Base-by-base conservation (phyloP, 2,329 filamentous ascomycete species). In the Penicillium rolfsii region DNA sequence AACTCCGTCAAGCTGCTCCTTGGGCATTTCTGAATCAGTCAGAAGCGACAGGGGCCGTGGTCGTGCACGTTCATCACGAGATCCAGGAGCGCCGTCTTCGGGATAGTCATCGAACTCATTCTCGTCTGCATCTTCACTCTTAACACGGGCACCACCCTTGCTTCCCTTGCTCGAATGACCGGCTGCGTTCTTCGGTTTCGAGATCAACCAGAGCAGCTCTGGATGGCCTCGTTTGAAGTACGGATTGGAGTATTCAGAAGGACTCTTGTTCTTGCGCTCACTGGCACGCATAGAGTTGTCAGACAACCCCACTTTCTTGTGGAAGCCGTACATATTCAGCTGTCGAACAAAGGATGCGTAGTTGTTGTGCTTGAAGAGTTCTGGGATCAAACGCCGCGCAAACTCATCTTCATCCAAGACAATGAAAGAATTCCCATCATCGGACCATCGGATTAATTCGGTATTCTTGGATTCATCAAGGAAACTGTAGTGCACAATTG, bases 261-360 rank as follows among this genome's bases (percentile, higher is more conserved):
- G 95, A 60, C 93, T 97, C 80, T 99, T 99, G 74, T 94, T 94
- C 76, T 97, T 97, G 63, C 93, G 89, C 79, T 98, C 95, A 74
- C 93, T 97, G 5, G 96, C 93, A 67, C 95, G 91, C 90, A 99
- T 96, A 0, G 93, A 97, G 74, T 97, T 97, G 77, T 99, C 95
- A 4, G 93, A 97, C 19, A 99, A 84, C 4, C 91, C 91, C 4
- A 95, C 91, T 45, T 91, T 89, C 71, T 87, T 87, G 70, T 87
- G 85, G 60, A 87, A 87, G 2, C 85, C 84, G 68, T 87, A 87
- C 84, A 87, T 87, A 65, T 87, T 87, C 60, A 91, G 78, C 67
- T 91, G 89, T 28, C 89, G 85, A 33, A 91, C 89, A 68, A 91
- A 91, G 0, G 89, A 91, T 6, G 89, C 88, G 73, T 91, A 91